Evolutionary conservation across 2,329 filamentous ascomycete species (phyloP).

Genomic region (Myriosclerotinia duriaeana): DNA sequence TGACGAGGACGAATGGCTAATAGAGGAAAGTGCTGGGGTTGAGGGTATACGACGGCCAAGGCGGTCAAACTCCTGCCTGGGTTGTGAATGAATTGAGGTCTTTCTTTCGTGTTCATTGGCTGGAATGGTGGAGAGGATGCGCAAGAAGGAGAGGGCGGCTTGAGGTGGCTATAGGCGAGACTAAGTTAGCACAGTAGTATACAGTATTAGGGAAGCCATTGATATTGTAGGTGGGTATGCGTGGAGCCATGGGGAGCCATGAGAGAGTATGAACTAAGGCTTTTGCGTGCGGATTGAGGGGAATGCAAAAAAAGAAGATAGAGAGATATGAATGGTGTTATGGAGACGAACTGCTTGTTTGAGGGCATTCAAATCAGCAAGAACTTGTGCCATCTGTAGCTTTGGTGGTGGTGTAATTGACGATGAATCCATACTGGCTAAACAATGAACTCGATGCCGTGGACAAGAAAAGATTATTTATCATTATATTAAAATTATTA

Average conservation of each 20-base stretch:
- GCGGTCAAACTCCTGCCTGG: slow-evolving; percentile 9
- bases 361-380: slow-evolving; percentile 24
- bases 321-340: not conserved
- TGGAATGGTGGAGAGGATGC: slow-evolving; percentile 8
- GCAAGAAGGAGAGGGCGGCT: slow-evolving; percentile 16
- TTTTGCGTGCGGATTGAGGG: not conserved
- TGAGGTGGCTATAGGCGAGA: slow-evolving; percentile 4
- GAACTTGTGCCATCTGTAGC: slow-evolving; percentile 19
- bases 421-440: slow-evolving; percentile 3
- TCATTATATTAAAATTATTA: not conserved
- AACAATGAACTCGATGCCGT: not conserved
- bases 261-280: not conserved
- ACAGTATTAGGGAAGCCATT: not conserved
- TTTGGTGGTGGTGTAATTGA: not conserved
- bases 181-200: not conserved
- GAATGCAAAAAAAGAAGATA: no score
- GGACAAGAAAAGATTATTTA: not conserved
- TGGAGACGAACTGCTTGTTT: slow-evolving; percentile 21
- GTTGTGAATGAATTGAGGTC: slow-evolving; percentile 9
- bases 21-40: not conserved
- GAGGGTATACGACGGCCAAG: slow-evolving; percentile 14
- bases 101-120: slow-evolving; percentile 2
- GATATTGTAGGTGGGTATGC: not conserved
- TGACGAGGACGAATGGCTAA: not conserved
- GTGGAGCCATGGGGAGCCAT: not conserved